Base-by-base conservation (phyloP, 139 green algal genomes). In the Yamagishiella unicocca region DNA sequence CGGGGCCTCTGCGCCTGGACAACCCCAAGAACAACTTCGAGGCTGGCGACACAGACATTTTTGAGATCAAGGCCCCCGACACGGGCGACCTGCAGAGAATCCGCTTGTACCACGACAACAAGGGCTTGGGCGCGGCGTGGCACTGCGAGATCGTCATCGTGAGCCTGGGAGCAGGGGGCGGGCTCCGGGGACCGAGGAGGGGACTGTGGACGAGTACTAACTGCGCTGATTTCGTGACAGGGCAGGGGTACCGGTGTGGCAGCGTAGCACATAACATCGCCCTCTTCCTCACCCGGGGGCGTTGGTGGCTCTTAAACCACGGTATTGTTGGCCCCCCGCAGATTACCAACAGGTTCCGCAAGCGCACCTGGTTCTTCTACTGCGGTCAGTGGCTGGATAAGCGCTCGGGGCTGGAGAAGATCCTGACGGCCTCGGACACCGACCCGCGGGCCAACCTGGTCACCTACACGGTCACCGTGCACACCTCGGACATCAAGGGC, bases 61-160 rank as follows among this genome's bases (percentile, higher is more conserved):
- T 95, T 72, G 81, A 64, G 9, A 64, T 95, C 61, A 27, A 74
- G 37, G 76, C 91, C 22, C 76, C 83, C 40, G 85, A 93, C 54
- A 61, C 89, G 2, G 92, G 92, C 2, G 61, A 79, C 29, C 84
- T 94, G 25, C 85, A 53, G 43, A 82, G 53, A 42, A 58, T 89
- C 67, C 74, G 88, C 68, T 35, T 93, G 0, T 91, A 54, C 58
- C 84, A 90, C 33, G 88, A 93, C 74, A 79, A 84, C 82, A 89
- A 84, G 81, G 93, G 93, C 24, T 2, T 90, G 17, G 88, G 89
- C 7, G 40, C 92, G n/a, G 89, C 90, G 1, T 95, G 93, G 93
- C 92, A 93, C 62, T 87, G 93, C 42, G 87, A 94, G 25, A 93
- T 88, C 31, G 87, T 95, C 37, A 88, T 80, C n/a, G 89, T 95